A percentile compares a stretch with the other conserved stretches of the same genome.
These are phyloP conservation scores for Tephrocybe rancida DNA, from an alignment of 768 basidiomycete species.

Conservation along the genomic window DNA sequence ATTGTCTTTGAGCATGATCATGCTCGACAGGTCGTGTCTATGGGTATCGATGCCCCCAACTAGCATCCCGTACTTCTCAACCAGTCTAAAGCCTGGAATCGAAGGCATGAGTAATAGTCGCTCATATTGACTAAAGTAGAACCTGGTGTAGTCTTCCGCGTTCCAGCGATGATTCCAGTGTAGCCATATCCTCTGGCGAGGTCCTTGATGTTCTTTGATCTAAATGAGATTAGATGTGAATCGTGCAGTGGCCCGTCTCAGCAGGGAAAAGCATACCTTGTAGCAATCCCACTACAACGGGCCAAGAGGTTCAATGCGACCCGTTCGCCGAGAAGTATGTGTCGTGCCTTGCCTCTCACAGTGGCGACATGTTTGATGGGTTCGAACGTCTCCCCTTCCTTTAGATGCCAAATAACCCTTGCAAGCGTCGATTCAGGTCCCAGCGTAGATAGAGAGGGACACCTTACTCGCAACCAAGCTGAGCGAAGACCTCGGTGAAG, in stretches of 20 bases:
- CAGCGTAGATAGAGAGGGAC: neutral
- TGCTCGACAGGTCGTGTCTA: slow-evolving; percentile 94
- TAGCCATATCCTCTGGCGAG: slow-evolving; percentile 79
- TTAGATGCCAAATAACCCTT: slow-evolving; percentile 93
- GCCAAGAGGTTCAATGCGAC: slow-evolving; percentile 93
- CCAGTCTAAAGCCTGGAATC: slow-evolving; percentile 80
- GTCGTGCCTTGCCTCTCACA: slow-evolving; percentile 85
- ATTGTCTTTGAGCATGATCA: slow-evolving; percentile 99
- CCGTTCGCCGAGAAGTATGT: slow-evolving; percentile 88
- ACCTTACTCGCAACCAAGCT: slow-evolving; percentile 88
- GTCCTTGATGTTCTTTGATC: slow-evolving; percentile 82
- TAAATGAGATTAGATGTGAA: slow-evolving; percentile 30
- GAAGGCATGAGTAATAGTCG: neutral
- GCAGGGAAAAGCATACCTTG: slow-evolving; percentile 59
- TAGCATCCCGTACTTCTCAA: slow-evolving; percentile 99
- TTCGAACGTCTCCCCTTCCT: slow-evolving; percentile 81
- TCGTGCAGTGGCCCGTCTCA: neutral
- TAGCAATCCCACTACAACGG: slow-evolving; percentile 95
- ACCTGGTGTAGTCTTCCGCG: slow-evolving; percentile 96
- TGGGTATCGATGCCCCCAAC: slow-evolving; percentile 97
- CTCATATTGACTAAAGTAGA: neutral
- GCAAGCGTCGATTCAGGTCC: too few relatives aligned
- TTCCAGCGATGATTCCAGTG: slow-evolving; percentile 89
- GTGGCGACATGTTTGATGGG: slow-evolving; percentile 88
- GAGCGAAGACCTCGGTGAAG: slow-evolving; percentile 89